A percentile compares a stretch with the other conserved stretches of the same genome.
Conservation (phyloP, 371 early-diverging fungal genomes). For the Mortierella sp. region DNA sequence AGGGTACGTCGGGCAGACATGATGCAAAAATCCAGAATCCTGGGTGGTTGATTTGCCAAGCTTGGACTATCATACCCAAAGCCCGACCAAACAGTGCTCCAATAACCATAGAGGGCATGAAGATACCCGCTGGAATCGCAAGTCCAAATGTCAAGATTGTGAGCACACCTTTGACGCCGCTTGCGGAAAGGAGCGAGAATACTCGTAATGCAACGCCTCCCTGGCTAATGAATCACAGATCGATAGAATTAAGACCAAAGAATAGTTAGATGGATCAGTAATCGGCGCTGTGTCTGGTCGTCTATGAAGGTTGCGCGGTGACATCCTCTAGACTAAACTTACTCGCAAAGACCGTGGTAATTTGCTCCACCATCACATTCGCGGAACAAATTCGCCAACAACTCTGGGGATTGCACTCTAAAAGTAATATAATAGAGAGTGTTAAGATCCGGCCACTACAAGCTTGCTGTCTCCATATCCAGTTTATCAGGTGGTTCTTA, state of each 20-base stretch:
- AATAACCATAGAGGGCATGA: conserved; percentile 84
- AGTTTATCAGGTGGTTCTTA: conserved; percentile 9
- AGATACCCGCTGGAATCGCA: conserved; percentile 82
- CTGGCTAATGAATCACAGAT: conserved; percentile 25
- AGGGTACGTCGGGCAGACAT: conserved; percentile 70
- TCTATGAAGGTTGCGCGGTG: conserved; percentile 27
- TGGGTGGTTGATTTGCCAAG: conserved; percentile 69
- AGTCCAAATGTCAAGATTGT: conserved; percentile 87
- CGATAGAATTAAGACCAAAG: too few species aligned
- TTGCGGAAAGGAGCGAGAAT: conserved; percentile 70
- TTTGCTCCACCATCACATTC: conserved; percentile 67
- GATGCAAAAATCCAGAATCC: conserved; percentile 71
- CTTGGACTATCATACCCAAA: conserved; percentile 79
- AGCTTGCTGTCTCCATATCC: background rate
- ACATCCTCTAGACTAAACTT: conserved; percentile 7
- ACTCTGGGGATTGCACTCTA: conserved; percentile 72
- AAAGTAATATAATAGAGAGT: conserved; percentile 2
- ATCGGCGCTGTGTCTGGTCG: background rate
- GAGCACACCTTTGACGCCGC: conserved; percentile 74
- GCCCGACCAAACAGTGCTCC: conserved; percentile 85
- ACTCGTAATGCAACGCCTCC: conserved; percentile 42
- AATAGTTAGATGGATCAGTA: too few species aligned
- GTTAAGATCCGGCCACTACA: background rate
- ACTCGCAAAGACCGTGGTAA: conserved; percentile 61
- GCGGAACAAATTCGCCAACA: conserved; percentile 78